These are phyloP conservation scores for Hysterangium stoloniferum DNA, from an alignment of 768 basidiomycete species.

Conservation along the genomic window DNA sequence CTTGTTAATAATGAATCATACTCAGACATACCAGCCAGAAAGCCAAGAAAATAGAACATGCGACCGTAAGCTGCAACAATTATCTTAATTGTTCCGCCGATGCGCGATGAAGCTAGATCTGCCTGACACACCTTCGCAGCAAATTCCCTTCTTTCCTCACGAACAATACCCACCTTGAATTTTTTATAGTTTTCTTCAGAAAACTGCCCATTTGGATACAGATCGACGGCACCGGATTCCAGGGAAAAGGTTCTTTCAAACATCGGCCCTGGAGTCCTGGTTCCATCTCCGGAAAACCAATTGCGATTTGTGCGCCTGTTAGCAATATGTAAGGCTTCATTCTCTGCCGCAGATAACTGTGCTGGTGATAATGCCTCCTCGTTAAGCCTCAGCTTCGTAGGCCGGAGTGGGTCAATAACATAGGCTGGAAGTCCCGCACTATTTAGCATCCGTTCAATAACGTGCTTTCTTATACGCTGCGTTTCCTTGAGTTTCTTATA, in stretches of 20 bases:
- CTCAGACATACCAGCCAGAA: conserved; percentile 64
- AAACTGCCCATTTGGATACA: not conserved
- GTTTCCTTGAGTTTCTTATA: conserved; percentile 17
- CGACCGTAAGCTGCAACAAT: conserved; percentile 42
- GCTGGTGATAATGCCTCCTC: conserved; percentile 46
- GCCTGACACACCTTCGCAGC: conserved; percentile 37
- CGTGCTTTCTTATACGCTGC: conserved; percentile 14
- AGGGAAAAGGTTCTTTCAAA: not conserved
- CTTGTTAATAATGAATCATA: not conserved
- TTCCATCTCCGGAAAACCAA: not conserved
- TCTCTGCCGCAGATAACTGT: conserved; percentile 53
- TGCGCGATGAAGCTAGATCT: too few relatives aligned
- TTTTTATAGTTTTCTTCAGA: conserved; percentile 16
- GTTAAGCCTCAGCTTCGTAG: conserved; percentile 52
- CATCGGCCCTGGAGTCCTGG: not conserved
- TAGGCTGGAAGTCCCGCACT: conserved; percentile 43
- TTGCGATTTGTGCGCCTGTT: conserved; percentile 25
- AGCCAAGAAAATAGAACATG: conserved; percentile 53
- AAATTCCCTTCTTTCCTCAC: conserved; percentile 42
- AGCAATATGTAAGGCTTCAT: conserved; percentile 54
- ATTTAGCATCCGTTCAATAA: conserved; percentile 53
- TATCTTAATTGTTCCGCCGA: too few relatives aligned
- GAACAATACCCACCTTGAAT: conserved; percentile 17
- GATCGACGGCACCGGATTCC: not conserved
- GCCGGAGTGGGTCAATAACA: conserved; percentile 34